A percentile compares a stretch with the other conserved stretches of the same genome.
Evolutionary conservation across 2,329 filamentous ascomycete species (phyloP).

Genomic region (Neonectria coccinea): DNA sequence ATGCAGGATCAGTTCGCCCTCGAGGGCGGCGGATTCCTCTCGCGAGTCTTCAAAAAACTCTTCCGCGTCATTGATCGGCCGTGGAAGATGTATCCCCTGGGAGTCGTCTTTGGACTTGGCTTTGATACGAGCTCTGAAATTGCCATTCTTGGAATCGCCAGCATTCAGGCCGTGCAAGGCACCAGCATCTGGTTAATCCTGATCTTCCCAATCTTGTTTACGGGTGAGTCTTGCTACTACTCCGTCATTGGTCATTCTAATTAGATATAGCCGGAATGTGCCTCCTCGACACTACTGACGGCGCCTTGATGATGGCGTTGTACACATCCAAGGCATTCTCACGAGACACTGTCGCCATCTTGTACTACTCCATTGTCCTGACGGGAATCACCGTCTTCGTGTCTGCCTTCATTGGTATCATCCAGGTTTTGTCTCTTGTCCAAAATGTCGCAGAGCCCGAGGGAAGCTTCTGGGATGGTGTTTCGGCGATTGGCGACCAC

Average conservation of each 20-base stretch:
- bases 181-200: slow-evolving; percentile 95
- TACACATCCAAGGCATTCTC: slow-evolving; percentile 86
- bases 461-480: slow-evolving; percentile 91
- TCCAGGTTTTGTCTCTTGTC: slow-evolving; percentile 85
- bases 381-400: slow-evolving; percentile 87
- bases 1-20: slow-evolving; percentile 69
- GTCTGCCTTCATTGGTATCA: slow-evolving; percentile 84
- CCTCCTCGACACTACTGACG: slow-evolving; percentile 90
- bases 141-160: slow-evolving; percentile 89
- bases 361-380: slow-evolving; percentile 93
- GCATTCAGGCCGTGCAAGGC: slow-evolving; percentile 85
- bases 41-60: slow-evolving; percentile 76
- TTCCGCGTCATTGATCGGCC: slow-evolving; percentile 80
- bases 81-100: slow-evolving; percentile 97
- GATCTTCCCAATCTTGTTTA: slow-evolving; percentile 91
- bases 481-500: slow-evolving; percentile 79
- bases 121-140: slow-evolving; percentile 98
- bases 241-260: background rate
- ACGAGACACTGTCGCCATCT: slow-evolving; percentile 85
- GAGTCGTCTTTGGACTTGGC: slow-evolving; percentile 88
- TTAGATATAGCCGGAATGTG: slow-evolving; percentile 82
- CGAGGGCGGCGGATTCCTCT: slow-evolving; percentile 81
- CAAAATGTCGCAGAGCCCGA: slow-evolving; percentile 79
- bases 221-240: slow-evolving; percentile 64
- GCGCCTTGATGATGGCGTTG: slow-evolving; percentile 93